phyloP scores from a whole-genome alignment of 805 yeast species.

The Cyberlindnera misumaiensis region DNA sequence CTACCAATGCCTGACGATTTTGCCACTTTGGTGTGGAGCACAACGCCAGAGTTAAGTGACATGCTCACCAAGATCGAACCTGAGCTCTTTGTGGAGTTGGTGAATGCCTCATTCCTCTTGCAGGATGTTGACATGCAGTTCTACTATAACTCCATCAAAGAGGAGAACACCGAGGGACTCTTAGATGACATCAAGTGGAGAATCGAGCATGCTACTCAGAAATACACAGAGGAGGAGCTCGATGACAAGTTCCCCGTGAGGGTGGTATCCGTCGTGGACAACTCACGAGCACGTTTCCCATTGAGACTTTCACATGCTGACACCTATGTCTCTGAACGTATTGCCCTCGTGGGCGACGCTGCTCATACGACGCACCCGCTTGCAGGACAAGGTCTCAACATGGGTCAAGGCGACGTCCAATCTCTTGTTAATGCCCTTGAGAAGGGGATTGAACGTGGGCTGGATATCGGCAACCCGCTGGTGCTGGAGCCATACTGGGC shows the following conservation, averaged over 20 bases:
- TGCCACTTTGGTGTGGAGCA: slow-evolving; percentile 94
- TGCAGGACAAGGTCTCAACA: slow-evolving; percentile 96
- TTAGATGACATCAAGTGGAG: slow-evolving; percentile 74
- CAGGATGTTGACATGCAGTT: slow-evolving; percentile 71
- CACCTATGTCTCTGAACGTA: slow-evolving; percentile 71
- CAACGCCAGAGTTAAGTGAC: slow-evolving; percentile 67
- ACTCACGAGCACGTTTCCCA: slow-evolving; percentile 84
- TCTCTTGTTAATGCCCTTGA: slow-evolving; percentile 64
- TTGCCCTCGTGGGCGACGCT: slow-evolving; percentile 96
- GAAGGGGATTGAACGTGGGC: slow-evolving; percentile 64
- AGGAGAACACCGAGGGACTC: slow-evolving; percentile 36
- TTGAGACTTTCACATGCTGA: slow-evolving; percentile 86
- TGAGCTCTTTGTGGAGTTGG: slow-evolving; percentile 56
- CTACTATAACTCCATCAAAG: slow-evolving; percentile 42
- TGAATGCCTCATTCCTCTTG: slow-evolving; percentile 84
- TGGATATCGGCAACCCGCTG: slow-evolving; percentile 78
- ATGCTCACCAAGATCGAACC: slow-evolving; percentile 53
- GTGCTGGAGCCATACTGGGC: slow-evolving; percentile 85
- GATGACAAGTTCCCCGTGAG: slow-evolving; percentile 64
- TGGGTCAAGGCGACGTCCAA: slow-evolving; percentile 93
- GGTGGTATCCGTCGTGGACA: slow-evolving; percentile 48
- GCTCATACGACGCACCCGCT: slow-evolving; percentile 97
- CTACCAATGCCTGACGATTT: slow-evolving; percentile 80
- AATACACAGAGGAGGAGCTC: slow-evolving; percentile 35
- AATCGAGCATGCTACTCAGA: slow-evolving; percentile 32